phyloP scores from a whole-genome alignment of 1,139 yeast species.

The Candida anutae region DNA sequence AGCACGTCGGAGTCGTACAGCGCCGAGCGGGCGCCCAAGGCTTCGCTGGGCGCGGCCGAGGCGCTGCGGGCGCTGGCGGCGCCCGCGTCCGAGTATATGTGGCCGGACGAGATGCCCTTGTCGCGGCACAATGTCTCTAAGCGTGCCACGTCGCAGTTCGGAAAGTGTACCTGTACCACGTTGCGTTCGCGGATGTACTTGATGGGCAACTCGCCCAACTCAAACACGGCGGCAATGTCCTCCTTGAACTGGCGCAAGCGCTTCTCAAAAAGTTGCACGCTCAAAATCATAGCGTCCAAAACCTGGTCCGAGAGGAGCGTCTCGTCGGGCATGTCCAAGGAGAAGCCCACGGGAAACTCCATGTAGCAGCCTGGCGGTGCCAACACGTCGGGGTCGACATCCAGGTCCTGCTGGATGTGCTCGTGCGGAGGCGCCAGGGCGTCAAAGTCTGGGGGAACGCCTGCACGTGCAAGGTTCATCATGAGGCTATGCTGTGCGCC shows the following conservation, averaged over 20 bases:
- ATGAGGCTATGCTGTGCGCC: constrained; percentile 30
- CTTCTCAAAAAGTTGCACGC: constrained; percentile 23
- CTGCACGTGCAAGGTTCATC: constrained; percentile 26
- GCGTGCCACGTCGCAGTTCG: constrained; percentile 46
- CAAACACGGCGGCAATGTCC: constrained; percentile 32
- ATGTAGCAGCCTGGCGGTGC: constrained; percentile 36
- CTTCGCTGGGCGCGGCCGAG: too few species aligned
- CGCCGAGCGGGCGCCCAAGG: too few species aligned
- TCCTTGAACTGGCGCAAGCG: constrained; percentile 26
- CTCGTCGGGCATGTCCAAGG: constrained; percentile 38
- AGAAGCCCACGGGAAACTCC: constrained; percentile 41
- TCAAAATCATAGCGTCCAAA: constrained; percentile 30
- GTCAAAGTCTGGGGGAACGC: constrained; percentile 6
- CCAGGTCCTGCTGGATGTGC: too few species aligned
- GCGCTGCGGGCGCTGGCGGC: neutral
- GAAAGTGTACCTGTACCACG: constrained; percentile 46
- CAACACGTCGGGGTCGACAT: constrained; percentile 3
- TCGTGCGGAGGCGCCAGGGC: constrained; percentile 18
- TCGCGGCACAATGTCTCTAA: constrained; percentile 45
- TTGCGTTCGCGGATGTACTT: constrained; percentile 25
- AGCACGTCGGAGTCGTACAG: too few species aligned
- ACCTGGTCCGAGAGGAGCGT: constrained; percentile 43
- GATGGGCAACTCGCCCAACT: constrained; percentile 45
- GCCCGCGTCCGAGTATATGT: constrained; percentile 25
- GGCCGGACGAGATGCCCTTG: constrained; percentile 42